Percentiles rank a stretch among this genome's conserved stretches.
phyloP scores from a whole-genome alignment of 768 basidiomycete species.

The Ramaria sp. region DNA sequence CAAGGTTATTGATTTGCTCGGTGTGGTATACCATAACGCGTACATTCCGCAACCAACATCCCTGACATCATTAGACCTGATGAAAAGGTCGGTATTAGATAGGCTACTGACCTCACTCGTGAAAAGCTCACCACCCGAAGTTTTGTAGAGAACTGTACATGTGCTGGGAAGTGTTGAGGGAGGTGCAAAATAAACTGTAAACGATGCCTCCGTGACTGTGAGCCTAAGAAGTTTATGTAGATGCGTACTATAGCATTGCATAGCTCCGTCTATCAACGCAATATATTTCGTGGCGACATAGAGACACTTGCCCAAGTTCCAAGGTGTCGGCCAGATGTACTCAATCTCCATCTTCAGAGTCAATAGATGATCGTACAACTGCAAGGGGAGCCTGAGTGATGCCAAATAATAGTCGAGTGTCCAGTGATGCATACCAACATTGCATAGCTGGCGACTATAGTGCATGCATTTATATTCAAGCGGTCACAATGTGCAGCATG shows the following conservation, averaged over 20 bases:
- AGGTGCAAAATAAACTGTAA: neutral
- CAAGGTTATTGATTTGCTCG: neutral
- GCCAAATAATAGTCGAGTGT: neutral
- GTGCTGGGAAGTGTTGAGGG: neutral
- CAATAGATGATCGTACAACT: constrained; percentile 2
- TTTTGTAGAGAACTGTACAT: neutral
- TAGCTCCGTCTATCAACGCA: neutral
- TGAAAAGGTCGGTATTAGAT: neutral
- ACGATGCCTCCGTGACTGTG: neutral
- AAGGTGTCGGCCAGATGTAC: constrained; percentile 2
- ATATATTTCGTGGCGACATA: neutral
- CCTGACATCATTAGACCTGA: neutral
- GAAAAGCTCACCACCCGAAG: too few species aligned
- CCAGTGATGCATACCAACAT: neutral
- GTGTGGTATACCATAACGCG: neutral
- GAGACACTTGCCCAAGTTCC: neutral
- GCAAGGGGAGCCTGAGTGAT: neutral
- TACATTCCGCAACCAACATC: neutral
- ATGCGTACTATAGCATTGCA: neutral
- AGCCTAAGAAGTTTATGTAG: neutral
- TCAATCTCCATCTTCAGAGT: neutral
- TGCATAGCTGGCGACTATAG: neutral
- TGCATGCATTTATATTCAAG: neutral
- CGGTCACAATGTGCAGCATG: too few species aligned
- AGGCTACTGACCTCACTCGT: too few species aligned